phyloP scores from a whole-genome alignment of 169 alveolate genomes.

The Plasmodium yoelii region DNA sequence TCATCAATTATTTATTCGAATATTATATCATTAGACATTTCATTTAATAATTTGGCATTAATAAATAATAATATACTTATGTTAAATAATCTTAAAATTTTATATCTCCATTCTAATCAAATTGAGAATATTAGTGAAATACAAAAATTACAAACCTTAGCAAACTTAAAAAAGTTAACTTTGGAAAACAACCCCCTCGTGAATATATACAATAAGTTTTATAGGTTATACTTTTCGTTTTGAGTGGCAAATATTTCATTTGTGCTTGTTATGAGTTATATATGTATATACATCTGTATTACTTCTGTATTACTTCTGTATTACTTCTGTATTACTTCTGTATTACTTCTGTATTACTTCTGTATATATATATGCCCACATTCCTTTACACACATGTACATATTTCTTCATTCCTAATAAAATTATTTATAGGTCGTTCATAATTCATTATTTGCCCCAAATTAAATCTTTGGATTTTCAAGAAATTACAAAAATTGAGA shows the following conservation, averaged over 20 bases:
- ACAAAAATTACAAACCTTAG: constrained; percentile 22
- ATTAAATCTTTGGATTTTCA: constrained; percentile 69
- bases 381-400: not conserved
- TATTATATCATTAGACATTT: constrained; percentile 54
- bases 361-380: not conserved
- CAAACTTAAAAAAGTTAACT: constrained; percentile 50
- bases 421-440: constrained; percentile 23
- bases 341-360: too few relatives aligned
- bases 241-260: not conserved
- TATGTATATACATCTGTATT: not conserved
- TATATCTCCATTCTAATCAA: constrained; percentile 64
- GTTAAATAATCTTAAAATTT: constrained; percentile 29
- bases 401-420: not conserved
- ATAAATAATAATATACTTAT: constrained; percentile 25
- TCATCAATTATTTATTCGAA: constrained; percentile 18
- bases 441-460: constrained; percentile 72
- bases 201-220: constrained; percentile 36
- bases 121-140: constrained; percentile 29
- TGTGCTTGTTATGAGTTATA: not conserved
- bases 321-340: too few relatives aligned
- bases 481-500: constrained; percentile 63
- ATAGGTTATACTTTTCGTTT: constrained; percentile 4
- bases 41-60: constrained; percentile 36
- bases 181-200: constrained; percentile 60
- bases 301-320: too few relatives aligned